phyloP scores from a whole-genome alignment of 1,284 basidiomycete genomes.

The Farysia itapuensis region DNA sequence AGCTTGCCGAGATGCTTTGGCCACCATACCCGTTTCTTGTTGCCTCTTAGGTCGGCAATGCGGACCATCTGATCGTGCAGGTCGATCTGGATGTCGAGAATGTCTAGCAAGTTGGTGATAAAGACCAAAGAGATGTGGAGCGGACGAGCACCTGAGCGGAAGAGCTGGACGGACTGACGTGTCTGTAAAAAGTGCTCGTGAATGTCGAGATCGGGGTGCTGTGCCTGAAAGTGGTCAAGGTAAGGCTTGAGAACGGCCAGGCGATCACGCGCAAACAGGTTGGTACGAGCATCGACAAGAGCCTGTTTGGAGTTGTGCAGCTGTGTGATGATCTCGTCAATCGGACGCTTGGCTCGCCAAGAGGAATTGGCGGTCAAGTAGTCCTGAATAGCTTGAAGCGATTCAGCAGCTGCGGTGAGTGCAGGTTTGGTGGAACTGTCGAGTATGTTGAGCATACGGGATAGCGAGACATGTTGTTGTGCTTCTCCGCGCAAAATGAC shows the following conservation, averaged over 20 bases:
- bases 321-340: slow-evolving; percentile 26
- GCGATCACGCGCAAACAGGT: slow-evolving; percentile 62
- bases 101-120: slow-evolving; percentile 62
- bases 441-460: slow-evolving; percentile 65
- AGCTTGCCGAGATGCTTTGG: slow-evolving; percentile 64
- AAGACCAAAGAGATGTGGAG: slow-evolving; percentile 65
- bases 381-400: slow-evolving; percentile 59
- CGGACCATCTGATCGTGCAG: slow-evolving; percentile 63
- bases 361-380: slow-evolving; percentile 53
- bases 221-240: slow-evolving; percentile 27
- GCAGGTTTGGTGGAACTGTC: slow-evolving; percentile 57
- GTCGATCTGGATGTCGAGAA: slow-evolving; percentile 63
- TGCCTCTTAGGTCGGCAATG: slow-evolving; percentile 61
- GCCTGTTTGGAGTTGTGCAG: slow-evolving; percentile 61
- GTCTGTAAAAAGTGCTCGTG: slow-evolving; percentile 26
- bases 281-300: slow-evolving; percentile 8
- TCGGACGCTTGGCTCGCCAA: slow-evolving; percentile 34
- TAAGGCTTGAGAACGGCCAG: slow-evolving; percentile 64
- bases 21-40: slow-evolving; percentile 64
- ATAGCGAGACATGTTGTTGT: slow-evolving; percentile 62
- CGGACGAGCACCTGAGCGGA: slow-evolving; percentile 58
- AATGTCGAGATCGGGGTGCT: slow-evolving; percentile 25
- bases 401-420: slow-evolving; percentile 59
- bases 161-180: slow-evolving; percentile 11
- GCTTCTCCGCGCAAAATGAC: slow-evolving; percentile 61